Evolutionary conservation across 192 early-diverging fungal genomes (phyloP).

Genomic region (Martensiomyces pterosporus): DNA sequence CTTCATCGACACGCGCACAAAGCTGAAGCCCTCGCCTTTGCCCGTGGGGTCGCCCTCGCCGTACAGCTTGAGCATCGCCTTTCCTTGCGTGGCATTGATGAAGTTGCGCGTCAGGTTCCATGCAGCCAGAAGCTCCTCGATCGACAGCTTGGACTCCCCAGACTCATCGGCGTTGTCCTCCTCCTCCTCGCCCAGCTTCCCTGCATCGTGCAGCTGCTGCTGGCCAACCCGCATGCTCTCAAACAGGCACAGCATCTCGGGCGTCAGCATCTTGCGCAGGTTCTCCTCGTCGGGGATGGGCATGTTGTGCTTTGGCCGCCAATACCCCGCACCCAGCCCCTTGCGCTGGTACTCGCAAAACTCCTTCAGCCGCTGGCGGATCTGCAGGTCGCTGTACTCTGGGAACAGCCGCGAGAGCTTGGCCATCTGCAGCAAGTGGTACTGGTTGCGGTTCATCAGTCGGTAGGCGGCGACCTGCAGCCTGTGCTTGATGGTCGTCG

Average conservation of each 20-base stretch:
- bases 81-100: conserved; percentile 85
- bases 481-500: conserved; percentile 77
- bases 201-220: conserved; percentile 85
- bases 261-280: conserved; percentile 84
- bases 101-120: conserved; percentile 97
- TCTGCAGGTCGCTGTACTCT: conserved; percentile 77
- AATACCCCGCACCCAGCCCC: conserved; percentile 80
- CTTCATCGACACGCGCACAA: conserved; percentile 95
- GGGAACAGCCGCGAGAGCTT: conserved; percentile 80
- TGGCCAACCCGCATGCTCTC: conserved; percentile 93
- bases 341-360: conserved; percentile 92
- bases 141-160: conserved; percentile 66
- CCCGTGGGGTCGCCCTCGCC: conserved; percentile 98
- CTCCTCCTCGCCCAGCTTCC: conserved; percentile 64
- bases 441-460: conserved; percentile 78
- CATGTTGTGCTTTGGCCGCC: conserved; percentile 76
- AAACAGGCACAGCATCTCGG: conserved; percentile 91
- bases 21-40: conserved; percentile 94
- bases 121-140: conserved; percentile 91
- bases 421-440: conserved; percentile 67
- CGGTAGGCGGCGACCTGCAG: conserved; percentile 87
- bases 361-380: conserved; percentile 93
- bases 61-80: conserved; percentile 92
- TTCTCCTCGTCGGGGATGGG: conserved; percentile 82
- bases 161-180: conserved; percentile 67